These are phyloP conservation scores for Peronospora destructor DNA, from an alignment of 352 stramenopile species.

Conservation along the genomic window DNA sequence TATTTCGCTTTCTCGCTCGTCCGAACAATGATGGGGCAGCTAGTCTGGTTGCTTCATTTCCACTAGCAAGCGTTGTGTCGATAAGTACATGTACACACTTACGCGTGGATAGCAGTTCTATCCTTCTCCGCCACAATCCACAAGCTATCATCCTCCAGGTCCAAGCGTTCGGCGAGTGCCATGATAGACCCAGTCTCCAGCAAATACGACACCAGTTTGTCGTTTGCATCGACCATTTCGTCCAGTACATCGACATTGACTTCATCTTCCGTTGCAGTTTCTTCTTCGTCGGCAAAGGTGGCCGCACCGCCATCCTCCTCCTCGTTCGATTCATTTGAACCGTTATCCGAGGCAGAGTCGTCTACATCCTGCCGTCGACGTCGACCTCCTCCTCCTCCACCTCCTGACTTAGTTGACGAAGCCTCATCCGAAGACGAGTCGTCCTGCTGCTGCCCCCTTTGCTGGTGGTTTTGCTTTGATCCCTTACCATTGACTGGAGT, in stretches of 20 bases:
- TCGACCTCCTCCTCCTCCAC: conserved; percentile 18
- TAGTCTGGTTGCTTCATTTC: conserved; percentile 14
- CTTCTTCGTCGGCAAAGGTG: conserved; percentile 28
- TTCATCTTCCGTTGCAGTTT: conserved; percentile 29
- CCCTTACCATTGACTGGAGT: conserved; percentile 22
- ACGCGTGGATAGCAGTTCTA: conserved; percentile 76
- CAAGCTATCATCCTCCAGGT: conserved; percentile 78
- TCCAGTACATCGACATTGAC: conserved; percentile 62
- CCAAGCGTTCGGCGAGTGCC: conserved; percentile 70
- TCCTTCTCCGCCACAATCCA: conserved; percentile 84
- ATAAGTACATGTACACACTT: conserved; percentile 15
- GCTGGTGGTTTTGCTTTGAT: conserved; percentile 29
- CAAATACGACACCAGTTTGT: conserved; percentile 81
- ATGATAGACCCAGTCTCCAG: conserved; percentile 83
- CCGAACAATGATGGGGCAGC: conserved; percentile 3
- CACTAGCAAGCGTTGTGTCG: conserved; percentile 1
- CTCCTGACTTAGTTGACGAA: conserved; percentile 33
- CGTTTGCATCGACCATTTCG: conserved; percentile 79
- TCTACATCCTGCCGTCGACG: conserved; percentile 42
- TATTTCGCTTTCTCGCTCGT: conserved; percentile 18
- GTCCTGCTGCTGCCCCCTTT: conserved; percentile 36
- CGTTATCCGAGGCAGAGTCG: conserved; percentile 55
- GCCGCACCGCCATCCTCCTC: conserved; percentile 34
- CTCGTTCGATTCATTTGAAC: conserved; percentile 41
- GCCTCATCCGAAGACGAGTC: conserved; percentile 57